Evolutionary conservation across 768 basidiomycete genomes (phyloP), one percentile per base, ranked within the genome.

Genomic region (Kwoniella sp.): DNA sequence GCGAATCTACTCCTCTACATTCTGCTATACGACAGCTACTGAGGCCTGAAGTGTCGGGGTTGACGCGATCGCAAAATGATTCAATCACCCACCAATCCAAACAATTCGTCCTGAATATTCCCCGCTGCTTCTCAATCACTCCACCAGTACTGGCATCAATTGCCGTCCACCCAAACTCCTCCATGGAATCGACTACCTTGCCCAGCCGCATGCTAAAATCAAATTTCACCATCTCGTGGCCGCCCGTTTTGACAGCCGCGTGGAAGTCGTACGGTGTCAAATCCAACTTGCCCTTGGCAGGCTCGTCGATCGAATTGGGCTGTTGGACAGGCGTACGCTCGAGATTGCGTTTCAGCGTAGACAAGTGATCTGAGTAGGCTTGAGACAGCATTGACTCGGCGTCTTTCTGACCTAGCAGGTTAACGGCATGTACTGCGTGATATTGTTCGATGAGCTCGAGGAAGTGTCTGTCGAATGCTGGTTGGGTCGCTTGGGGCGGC

Each of bases 261-360:
- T 99, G 96, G 77, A 99, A 99, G 81, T 99, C 96, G 73, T 92
- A 98, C 70, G 91, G 87, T 0, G 93, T 93, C 41, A 95, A 61
- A 1, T 56, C 65, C 15, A 81, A 68, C 12, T 61, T 69, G 11
- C 69, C 57, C 34, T 66, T 48, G n/a, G 65, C 28, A 12, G 59
- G 55, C 13, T 72, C 72, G 38, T 72, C 85, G 22, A 65, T 54
- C 17, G 29, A 63, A 28, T 66, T 86, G 85, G 56, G 70, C 56
- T 61, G 74, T 23, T 41, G 56, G 3, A 30, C 38, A 7, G 68
- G 59, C n/a, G 37, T 60, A 4, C 38, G 11, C 0, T 67, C 67
- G 2, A 80, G 50, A 1, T 73, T 75, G 1, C 26, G 37, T 38
- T 65, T 67, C 2, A 82, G 75, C 2, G 66, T 66, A 22, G 61